Conservation (phyloP, 2,329 filamentous ascomycete species). For the Harringtonia aguacate region DNA sequence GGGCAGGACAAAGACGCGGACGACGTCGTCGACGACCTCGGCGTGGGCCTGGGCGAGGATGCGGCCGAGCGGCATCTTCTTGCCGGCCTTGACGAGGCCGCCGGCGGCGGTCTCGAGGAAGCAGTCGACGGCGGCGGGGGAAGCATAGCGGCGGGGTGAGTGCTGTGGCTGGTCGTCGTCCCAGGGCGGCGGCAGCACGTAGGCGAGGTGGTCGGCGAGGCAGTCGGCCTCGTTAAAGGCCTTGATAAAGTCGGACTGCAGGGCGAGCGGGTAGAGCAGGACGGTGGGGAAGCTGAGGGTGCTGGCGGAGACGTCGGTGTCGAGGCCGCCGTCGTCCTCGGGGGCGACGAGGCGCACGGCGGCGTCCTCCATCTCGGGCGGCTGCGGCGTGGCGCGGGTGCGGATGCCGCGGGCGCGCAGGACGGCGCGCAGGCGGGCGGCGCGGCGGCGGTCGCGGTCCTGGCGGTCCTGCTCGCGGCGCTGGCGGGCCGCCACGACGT, state of each 20-base stretch:
- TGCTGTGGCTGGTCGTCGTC: slow-evolving; percentile 42
- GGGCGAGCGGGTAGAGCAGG: slow-evolving; percentile 72
- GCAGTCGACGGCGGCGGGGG: slow-evolving; percentile 58
- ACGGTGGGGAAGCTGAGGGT: slow-evolving; percentile 67
- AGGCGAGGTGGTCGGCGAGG: slow-evolving; percentile 66
- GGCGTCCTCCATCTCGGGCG: slow-evolving; percentile 84
- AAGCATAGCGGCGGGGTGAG: slow-evolving; percentile 62
- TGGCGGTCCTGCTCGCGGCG: slow-evolving; percentile 44
- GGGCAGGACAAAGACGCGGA: slow-evolving; percentile 76
- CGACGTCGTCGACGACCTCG: slow-evolving; percentile 77
- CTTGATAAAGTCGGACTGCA: slow-evolving; percentile 87
- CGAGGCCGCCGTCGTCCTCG: slow-evolving; percentile 18
- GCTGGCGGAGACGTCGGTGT: slow-evolving; percentile 58
- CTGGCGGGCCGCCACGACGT: slow-evolving; percentile 41
- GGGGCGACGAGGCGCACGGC: slow-evolving; percentile 52
- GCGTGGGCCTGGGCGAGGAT: slow-evolving; percentile 62
- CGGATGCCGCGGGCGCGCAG: slow-evolving; percentile 60
- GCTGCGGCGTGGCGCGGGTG: slow-evolving; percentile 53
- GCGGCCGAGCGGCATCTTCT: slow-evolving; percentile 68
- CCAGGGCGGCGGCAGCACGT: slow-evolving; percentile 86
- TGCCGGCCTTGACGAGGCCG: slow-evolving; percentile 80
- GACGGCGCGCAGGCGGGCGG: slow-evolving; percentile 52
- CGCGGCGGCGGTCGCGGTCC: slow-evolving; percentile 44
- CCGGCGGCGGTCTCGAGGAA: slow-evolving; percentile 77
- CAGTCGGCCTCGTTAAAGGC: slow-evolving; percentile 68